Evolutionary conservation across 192 early-diverging fungal species (phyloP).

Genomic region (Mortierella hygrophila): DNA sequence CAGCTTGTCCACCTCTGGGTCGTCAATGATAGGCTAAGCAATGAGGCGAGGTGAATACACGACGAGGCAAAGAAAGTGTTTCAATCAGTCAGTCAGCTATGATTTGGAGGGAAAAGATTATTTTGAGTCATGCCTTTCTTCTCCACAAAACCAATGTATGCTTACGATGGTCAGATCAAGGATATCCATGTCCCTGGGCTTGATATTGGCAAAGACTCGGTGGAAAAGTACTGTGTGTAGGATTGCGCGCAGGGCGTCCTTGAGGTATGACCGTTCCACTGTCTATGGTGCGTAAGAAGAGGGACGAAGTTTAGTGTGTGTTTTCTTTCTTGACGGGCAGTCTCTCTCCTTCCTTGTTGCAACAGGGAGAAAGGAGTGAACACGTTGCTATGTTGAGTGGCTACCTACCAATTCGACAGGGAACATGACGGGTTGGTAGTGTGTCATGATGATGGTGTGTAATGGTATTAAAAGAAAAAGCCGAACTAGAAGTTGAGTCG

Average conservation of each 20-base stretch:
- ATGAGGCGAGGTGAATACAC: not conserved
- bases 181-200: conserved; percentile 65
- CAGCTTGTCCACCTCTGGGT: conserved; percentile 61
- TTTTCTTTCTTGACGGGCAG: not conserved
- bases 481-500: not conserved
- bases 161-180: conserved; percentile 69
- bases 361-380: not conserved
- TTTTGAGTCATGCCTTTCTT: not conserved
- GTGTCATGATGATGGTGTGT: conserved; percentile 13
- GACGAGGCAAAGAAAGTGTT: not conserved
- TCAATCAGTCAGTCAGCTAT: not conserved
- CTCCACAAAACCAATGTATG: not conserved
- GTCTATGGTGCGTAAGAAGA: conserved; percentile 17
- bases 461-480: not conserved
- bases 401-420: conserved; percentile 47
- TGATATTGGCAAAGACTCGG: conserved; percentile 66
- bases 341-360: not conserved
- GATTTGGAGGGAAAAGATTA: not conserved
- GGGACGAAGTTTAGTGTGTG: not conserved
- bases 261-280: conserved; percentile 38
- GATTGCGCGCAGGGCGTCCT: conserved; percentile 53
- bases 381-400: not conserved
- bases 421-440: conserved; percentile 52
- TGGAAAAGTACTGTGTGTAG: conserved; percentile 74
- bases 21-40: conserved; percentile 65